Conservation (phyloP, 2,329 filamentous ascomycete species). For the Botrytis medusae region DNA sequence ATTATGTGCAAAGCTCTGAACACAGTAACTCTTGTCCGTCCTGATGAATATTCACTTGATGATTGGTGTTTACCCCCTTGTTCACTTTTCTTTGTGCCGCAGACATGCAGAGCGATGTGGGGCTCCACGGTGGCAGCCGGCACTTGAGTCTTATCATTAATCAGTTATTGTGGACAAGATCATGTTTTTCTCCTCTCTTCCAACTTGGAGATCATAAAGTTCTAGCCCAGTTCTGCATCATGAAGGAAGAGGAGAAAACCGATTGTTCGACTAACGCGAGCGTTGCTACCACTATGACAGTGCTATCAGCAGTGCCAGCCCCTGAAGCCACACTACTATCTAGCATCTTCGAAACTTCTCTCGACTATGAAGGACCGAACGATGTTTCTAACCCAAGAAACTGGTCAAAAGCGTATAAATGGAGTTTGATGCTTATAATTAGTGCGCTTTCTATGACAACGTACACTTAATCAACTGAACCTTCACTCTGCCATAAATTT, state of each 20-base stretch:
- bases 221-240: neutral
- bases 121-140: neutral
- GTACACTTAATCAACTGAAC: neutral
- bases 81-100: neutral
- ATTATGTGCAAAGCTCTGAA: neutral
- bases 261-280: neutral
- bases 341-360: neutral
- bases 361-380: neutral
- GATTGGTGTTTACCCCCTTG: neutral
- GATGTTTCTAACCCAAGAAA: slow-evolving; percentile 12
- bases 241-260: neutral
- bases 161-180: neutral
- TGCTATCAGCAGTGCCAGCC: neutral
- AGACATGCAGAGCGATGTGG: neutral
- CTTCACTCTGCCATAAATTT: too few relatives aligned
- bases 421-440: slow-evolving; percentile 1
- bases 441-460: neutral
- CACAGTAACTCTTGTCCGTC: too few relatives aligned
- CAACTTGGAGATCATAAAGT: neutral
- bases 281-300: neutral
- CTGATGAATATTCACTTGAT: neutral
- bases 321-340: neutral
- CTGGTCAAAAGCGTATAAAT: slow-evolving; percentile 9
- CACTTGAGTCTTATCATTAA: neutral
- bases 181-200: neutral